These are phyloP conservation scores for Alternaria ventricosa DNA, from an alignment of 2,329 filamentous ascomycete species.

Conservation along the genomic window DNA sequence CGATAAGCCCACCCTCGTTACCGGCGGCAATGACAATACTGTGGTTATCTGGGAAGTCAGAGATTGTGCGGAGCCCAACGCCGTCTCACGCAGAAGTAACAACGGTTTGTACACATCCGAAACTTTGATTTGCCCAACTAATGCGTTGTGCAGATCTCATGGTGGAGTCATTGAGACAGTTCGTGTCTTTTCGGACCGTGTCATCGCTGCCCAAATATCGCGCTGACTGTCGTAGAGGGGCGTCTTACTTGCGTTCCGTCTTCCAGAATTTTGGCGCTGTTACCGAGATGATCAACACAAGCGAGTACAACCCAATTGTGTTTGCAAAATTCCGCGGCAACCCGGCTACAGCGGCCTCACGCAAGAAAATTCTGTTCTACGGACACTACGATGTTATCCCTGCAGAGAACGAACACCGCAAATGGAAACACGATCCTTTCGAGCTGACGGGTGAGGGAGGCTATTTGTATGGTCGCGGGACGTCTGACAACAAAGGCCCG, in stretches of 20 bases:
- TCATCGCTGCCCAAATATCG: constrained; percentile 86
- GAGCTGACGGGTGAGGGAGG: constrained; percentile 87
- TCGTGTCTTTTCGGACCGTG: constrained; percentile 90
- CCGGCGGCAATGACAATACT: constrained; percentile 89
- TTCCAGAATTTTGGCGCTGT: constrained; percentile 92
- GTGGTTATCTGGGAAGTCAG: constrained; percentile 86
- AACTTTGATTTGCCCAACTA: constrained; percentile 19
- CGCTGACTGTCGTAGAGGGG: constrained; percentile 90
- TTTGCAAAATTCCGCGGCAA: constrained; percentile 86
- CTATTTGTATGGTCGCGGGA: constrained; percentile 93
- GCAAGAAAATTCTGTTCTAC: constrained; percentile 93
- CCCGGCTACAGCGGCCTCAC: constrained; percentile 66
- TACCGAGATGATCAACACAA: constrained; percentile 81
- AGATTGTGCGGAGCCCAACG: constrained; percentile 58
- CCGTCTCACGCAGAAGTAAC: constrained; percentile 58
- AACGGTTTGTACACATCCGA: constrained; percentile 55
- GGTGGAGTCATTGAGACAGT: constrained; percentile 72
- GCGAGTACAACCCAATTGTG: constrained; percentile 90
- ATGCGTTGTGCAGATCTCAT: constrained; percentile 61
- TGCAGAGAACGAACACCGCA: constrained; percentile 79
- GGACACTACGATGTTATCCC: constrained; percentile 98
- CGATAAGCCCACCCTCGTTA: constrained; percentile 83
- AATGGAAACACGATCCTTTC: constrained; percentile 90
- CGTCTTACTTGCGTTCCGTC: constrained; percentile 85
- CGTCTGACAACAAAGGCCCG: constrained; percentile 96